These are phyloP conservation scores for Orbilia ellipsospora DNA, from an alignment of 2,329 filamentous ascomycete species.

Conservation along the genomic window DNA sequence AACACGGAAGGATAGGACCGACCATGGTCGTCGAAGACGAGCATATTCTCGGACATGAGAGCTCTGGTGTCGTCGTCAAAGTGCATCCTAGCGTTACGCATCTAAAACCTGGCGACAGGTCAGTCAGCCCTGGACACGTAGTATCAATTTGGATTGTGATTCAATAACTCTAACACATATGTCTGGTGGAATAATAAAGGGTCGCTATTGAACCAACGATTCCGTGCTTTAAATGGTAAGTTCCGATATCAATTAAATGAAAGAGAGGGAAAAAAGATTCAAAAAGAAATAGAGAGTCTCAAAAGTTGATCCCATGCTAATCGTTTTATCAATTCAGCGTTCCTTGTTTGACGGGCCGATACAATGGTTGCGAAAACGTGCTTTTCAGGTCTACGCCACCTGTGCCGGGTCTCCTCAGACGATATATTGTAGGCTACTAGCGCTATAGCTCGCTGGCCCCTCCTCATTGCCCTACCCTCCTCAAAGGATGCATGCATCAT, in stretches of 20 bases:
- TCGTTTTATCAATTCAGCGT: constrained; percentile 25
- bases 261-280: not conserved
- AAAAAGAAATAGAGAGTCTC: not conserved
- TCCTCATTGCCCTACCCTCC: no score
- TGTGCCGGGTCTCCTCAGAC: constrained; percentile 77
- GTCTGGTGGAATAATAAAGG: constrained; percentile 63
- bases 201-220: constrained; percentile 95
- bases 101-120: constrained; percentile 79
- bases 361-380: constrained; percentile 92
- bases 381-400: constrained; percentile 91
- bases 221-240: constrained; percentile 80
- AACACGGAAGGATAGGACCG: constrained; percentile 90
- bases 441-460: not conserved
- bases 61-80: constrained; percentile 68
- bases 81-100: constrained; percentile 81
- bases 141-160: no score
- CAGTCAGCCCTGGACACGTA: not conserved
- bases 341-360: constrained; percentile 80
- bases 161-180: no score
- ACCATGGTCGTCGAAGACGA: constrained; percentile 85
- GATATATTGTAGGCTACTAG: constrained; percentile 43
- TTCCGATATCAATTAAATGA: not conserved
- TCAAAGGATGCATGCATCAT: no score
- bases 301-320: not conserved
- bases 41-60: constrained; percentile 95